A percentile compares a stretch with the other conserved stretches of the same genome.
phyloP scores from a whole-genome alignment of 305 asterid genomes.

The Vinca major region DNA sequence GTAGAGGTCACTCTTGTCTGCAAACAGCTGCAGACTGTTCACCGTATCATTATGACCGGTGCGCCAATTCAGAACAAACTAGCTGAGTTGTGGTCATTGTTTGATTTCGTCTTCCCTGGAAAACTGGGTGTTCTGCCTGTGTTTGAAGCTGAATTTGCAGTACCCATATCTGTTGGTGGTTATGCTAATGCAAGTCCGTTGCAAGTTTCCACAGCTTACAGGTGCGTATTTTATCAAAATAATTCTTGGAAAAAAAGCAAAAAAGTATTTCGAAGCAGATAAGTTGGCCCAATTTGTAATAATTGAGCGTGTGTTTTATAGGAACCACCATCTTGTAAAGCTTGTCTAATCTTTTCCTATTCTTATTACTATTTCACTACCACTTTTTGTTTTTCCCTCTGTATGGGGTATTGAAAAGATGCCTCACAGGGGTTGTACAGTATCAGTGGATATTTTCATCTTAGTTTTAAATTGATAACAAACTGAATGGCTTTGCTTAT shows the following conservation, averaged over 20 bases:
- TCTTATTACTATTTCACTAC: too few relatives aligned
- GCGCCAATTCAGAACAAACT: constrained; percentile 89
- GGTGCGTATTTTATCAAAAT: constrained; percentile 30
- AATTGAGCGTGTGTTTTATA: background rate
- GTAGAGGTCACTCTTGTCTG: constrained; percentile 89
- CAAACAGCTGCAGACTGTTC: constrained; percentile 96
- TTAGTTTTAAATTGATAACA: background rate
- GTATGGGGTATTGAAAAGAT: too few relatives aligned
- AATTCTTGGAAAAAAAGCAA: background rate
- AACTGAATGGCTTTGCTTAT: constrained; percentile 7
- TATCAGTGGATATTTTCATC: too few relatives aligned
- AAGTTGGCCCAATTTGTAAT: background rate
- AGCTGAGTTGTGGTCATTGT: constrained; percentile 91
- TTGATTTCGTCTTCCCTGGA: constrained; percentile 96
- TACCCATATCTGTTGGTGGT: constrained; percentile 97
- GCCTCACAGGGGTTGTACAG: too few relatives aligned
- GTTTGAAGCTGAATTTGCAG: constrained; percentile 95
- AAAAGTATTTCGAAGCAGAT: background rate
- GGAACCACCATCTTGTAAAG: background rate
- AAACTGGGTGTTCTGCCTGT: constrained; percentile 92
- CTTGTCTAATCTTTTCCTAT: background rate
- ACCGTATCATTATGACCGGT: constrained; percentile 88
- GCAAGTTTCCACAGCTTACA: constrained; percentile 94
- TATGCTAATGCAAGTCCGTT: constrained; percentile 90
- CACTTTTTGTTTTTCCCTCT: too few relatives aligned